Conservation (phyloP, 2,329 filamentous ascomycete genomes). For the Hypoxylon sp. region DNA sequence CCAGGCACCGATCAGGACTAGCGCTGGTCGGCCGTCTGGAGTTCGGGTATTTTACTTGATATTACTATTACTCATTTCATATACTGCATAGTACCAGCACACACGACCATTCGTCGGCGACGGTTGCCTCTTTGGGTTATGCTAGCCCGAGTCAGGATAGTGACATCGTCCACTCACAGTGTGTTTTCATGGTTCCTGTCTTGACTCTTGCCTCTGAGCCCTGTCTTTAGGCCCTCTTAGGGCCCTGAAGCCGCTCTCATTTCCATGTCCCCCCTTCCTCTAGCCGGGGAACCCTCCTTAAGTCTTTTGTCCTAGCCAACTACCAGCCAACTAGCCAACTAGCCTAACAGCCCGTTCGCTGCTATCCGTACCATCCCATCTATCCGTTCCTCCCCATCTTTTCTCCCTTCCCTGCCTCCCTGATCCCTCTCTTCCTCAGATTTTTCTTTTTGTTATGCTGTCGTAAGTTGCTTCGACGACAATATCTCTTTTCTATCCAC, state of each 20-base stretch:
- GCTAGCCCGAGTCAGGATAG: conserved; percentile 45
- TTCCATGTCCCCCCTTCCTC: conserved; percentile 36
- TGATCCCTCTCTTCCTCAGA: conserved; percentile 26
- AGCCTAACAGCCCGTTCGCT: conserved; percentile 10
- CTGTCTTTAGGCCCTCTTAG: conserved; percentile 26
- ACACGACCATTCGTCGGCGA: conserved; percentile 41
- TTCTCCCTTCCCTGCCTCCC: conserved; percentile 34
- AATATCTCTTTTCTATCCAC: conserved; percentile 26
- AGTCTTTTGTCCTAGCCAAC: conserved; percentile 23
- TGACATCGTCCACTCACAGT: conserved; percentile 43
- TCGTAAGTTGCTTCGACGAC: conserved; percentile 35
- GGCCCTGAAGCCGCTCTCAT: conserved; percentile 40
- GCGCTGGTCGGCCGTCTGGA: conserved; percentile 31
- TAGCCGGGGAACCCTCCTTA: conserved; percentile 37
- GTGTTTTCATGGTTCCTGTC: conserved; percentile 33
- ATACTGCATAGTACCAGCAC: conserved; percentile 23
- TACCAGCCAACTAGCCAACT: conserved; percentile 7
- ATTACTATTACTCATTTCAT: conserved; percentile 43
- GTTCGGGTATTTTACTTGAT: conserved; percentile 43
- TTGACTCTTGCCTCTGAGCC: conserved; percentile 38
- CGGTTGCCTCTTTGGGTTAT: conserved; percentile 37
- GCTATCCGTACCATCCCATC: conserved; percentile 34
- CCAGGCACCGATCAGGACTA: conserved; percentile 36
- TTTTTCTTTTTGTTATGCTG: conserved; percentile 30
- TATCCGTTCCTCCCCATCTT: conserved; percentile 44